phyloP scores from a whole-genome alignment of 148 eudicot species.

The Pharnaceum exiguum region DNA sequence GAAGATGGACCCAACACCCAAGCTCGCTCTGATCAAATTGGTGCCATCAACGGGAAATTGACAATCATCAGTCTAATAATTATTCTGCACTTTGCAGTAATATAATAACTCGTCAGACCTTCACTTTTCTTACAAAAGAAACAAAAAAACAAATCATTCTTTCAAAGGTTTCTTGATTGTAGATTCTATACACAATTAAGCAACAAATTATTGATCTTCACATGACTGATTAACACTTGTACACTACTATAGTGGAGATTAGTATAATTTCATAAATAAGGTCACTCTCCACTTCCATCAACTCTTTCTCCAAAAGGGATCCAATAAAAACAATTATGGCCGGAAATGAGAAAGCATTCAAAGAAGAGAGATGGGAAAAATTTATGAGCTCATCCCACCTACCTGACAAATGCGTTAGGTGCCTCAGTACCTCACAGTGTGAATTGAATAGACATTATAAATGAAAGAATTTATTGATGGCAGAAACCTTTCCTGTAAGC shows the following conservation, averaged over 20 bases:
- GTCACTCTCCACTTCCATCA: constrained; percentile 12
- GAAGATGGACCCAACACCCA: background rate
- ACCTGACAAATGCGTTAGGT: constrained; percentile 12
- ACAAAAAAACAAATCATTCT: too few relatives aligned
- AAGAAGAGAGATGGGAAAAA: background rate
- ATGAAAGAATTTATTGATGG: background rate
- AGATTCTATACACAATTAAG: too few relatives aligned
- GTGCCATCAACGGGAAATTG: background rate
- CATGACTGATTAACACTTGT: too few relatives aligned
- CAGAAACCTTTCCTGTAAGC: background rate
- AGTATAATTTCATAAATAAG: too few relatives aligned
- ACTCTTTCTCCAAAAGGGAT: background rate
- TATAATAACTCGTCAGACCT: too few relatives aligned
- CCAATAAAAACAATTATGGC: background rate
- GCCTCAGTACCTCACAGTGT: constrained; percentile 7
- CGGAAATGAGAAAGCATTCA: constrained; percentile 6
- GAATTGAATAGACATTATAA: background rate
- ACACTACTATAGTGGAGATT: too few relatives aligned
- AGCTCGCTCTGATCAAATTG: background rate
- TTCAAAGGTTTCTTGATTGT: too few relatives aligned
- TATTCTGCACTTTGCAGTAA: background rate
- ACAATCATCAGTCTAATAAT: background rate
- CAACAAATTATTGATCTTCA: too few relatives aligned
- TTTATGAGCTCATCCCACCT: constrained; percentile 20
- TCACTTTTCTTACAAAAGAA: too few relatives aligned